Conservation (phyloP, 2,329 filamentous ascomycete species). For the Immersiporthe knoxdaviesiana region DNA sequence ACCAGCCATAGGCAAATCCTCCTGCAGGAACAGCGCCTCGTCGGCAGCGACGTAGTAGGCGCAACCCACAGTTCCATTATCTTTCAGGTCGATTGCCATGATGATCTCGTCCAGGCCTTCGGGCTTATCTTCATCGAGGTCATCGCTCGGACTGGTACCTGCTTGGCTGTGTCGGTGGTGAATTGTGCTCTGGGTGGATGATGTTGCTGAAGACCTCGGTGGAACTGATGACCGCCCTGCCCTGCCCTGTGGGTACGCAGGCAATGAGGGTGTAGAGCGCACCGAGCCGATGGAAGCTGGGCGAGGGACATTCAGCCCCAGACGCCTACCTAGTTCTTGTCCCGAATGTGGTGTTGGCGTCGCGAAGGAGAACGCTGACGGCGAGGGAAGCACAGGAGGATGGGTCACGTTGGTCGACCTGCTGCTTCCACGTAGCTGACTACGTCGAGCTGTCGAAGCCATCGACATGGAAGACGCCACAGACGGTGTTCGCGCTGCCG, state of each 20-base stretch:
- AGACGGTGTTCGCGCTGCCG: slow-evolving; percentile 22
- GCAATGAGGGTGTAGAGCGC: slow-evolving; percentile 21
- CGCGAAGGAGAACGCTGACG: slow-evolving; percentile 22
- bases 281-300: not conserved
- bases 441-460: slow-evolving; percentile 6
- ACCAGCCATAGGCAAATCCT: slow-evolving; percentile 73
- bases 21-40: slow-evolving; percentile 73
- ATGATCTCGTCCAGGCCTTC: slow-evolving; percentile 66
- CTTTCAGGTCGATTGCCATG: slow-evolving; percentile 77
- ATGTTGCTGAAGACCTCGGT: slow-evolving; percentile 7
- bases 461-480: not conserved
- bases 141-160: not conserved
- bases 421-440: slow-evolving; percentile 14
- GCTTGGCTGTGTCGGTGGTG: slow-evolving; percentile 11
- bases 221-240: slow-evolving; percentile 12
- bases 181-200: not conserved
- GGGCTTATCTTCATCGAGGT: slow-evolving; percentile 28
- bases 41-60: slow-evolving; percentile 77
- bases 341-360: slow-evolving; percentile 10
- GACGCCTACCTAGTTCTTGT: not conserved
- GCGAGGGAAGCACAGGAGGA: slow-evolving; percentile 16
- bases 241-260: slow-evolving; percentile 15
- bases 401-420: slow-evolving; percentile 10
- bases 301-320: not conserved
- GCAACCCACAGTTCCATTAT: slow-evolving; percentile 76